Conservation (phyloP, 495 filamentous ascomycete genomes). For the Astrocystis sublimbata region DNA sequence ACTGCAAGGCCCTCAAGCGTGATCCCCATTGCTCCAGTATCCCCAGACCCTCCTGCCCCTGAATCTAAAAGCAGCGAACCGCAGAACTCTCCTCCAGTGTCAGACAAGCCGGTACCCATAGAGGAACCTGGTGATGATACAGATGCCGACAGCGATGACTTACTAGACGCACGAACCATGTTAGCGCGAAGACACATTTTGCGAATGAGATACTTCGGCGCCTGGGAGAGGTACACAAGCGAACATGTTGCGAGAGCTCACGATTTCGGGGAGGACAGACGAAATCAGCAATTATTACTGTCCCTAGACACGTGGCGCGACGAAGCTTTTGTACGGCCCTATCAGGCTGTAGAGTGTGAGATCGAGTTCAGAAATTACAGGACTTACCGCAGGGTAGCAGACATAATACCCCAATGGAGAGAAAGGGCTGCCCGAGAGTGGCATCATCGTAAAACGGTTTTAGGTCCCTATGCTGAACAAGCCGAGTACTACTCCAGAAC, state of each 20-base stretch:
- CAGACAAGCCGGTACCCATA: neutral
- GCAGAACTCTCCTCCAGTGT: neutral
- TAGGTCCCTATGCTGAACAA: constrained; percentile 25
- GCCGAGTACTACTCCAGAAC: constrained; percentile 29
- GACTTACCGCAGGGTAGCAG: constrained; percentile 22
- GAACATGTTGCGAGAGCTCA: constrained; percentile 69
- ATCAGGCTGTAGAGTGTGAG: constrained; percentile 13
- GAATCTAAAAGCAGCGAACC: neutral
- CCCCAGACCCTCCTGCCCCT: neutral
- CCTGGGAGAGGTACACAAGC: constrained; percentile 72
- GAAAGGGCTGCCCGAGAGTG: constrained; percentile 15
- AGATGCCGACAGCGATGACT: constrained; percentile 16
- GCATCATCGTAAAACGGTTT: constrained; percentile 16
- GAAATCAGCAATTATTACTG: constrained; percentile 16
- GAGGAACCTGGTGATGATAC: neutral
- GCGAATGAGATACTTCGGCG: constrained; percentile 70
- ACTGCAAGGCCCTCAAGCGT: neutral
- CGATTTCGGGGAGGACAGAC: constrained; percentile 56
- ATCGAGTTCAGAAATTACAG: constrained; percentile 21
- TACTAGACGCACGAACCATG: constrained; percentile 49
- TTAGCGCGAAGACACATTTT: constrained; percentile 68
- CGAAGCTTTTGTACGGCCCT: constrained; percentile 19
- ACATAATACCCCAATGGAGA: constrained; percentile 27
- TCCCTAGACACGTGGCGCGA: constrained; percentile 28
- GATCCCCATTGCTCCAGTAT: neutral